Evolutionary conservation across 257 asterid species (phyloP).

Genomic region (Scutellaria minor): DNA sequence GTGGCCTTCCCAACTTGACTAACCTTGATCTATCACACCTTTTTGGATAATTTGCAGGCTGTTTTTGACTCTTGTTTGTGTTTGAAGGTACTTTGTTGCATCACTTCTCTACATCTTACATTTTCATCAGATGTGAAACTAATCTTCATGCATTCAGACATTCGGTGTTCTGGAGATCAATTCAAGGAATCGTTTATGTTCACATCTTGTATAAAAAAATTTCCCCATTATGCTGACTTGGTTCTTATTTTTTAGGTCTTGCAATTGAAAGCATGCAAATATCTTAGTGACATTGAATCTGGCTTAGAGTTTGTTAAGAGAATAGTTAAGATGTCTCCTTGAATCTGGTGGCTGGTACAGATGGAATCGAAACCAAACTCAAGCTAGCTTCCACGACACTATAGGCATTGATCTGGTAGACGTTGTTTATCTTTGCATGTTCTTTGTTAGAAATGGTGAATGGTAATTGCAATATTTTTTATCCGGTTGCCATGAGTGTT

Average conservation of each 20-base stretch:
- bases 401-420: too few species aligned
- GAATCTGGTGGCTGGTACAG: conserved; percentile 33
- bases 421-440: too few species aligned
- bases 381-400: too few species aligned
- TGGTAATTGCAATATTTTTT: too few species aligned
- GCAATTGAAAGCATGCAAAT: conserved; percentile 99
- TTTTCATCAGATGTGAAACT: conserved; percentile 9
- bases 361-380: too few species aligned
- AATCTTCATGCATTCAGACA: not conserved
- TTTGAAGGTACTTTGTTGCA: conserved; percentile 63
- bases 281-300: conserved; percentile 84
- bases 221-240: conserved; percentile 11
- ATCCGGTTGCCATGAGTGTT: too few species aligned
- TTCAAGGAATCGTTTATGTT: conserved; percentile 8
- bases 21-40: conserved; percentile 89
- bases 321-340: too few species aligned
- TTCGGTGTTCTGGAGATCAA: not conserved
- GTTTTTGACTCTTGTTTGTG: conserved; percentile 72
- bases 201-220: not conserved
- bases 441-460: too few species aligned
- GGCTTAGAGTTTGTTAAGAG: conserved; percentile 18
- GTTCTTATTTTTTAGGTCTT: conserved; percentile 60
- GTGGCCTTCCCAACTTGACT: conserved; percentile 75
- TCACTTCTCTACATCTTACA: not conserved
- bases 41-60: conserved; percentile 81